Evolutionary conservation across 257 asterid genomes (phyloP).

Genomic region (Anisodus tanguticus): DNA sequence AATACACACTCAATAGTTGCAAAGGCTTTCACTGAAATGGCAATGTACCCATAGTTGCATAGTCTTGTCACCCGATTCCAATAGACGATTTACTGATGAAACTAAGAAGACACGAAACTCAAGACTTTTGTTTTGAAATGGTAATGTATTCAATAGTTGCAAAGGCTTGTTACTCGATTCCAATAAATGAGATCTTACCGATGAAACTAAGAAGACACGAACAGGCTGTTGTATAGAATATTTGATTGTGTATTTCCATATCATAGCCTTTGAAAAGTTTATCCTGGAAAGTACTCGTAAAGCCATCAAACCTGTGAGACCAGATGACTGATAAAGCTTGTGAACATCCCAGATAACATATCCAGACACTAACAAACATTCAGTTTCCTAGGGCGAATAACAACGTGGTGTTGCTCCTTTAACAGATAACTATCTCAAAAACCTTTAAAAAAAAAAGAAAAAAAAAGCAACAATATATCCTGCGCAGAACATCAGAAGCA

Average conservation of each 20-base stretch:
- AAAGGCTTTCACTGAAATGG: background rate
- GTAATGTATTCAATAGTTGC: too few species aligned
- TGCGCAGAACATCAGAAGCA: background rate
- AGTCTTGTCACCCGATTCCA: background rate
- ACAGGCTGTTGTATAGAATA: constrained; percentile 92
- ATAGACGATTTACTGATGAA: constrained; percentile 60
- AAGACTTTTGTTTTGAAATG: background rate
- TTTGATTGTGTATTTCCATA: constrained; percentile 98
- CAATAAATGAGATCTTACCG: constrained; percentile 55
- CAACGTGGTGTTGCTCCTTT: background rate
- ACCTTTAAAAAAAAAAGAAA: background rate
- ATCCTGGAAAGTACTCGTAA: constrained; percentile 98
- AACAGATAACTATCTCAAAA: background rate
- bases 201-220: constrained; percentile 91
- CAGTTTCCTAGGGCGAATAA: background rate
- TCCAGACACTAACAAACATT: background rate
- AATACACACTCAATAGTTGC: constrained; percentile 3
- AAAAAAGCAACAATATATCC: background rate
- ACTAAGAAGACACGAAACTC: constrained; percentile 79
- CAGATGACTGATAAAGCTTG: constrained; percentile 26
- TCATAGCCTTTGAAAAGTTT: constrained; percentile 95
- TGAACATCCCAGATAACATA: background rate
- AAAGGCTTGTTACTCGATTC: background rate
- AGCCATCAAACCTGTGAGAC: constrained; percentile 89
- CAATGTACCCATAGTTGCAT: background rate